Percentiles rank a stretch among this genome's conserved stretches.
phyloP scores from a whole-genome alignment of 2,329 filamentous ascomycete genomes.

The Aspergillus alliaceus region DNA sequence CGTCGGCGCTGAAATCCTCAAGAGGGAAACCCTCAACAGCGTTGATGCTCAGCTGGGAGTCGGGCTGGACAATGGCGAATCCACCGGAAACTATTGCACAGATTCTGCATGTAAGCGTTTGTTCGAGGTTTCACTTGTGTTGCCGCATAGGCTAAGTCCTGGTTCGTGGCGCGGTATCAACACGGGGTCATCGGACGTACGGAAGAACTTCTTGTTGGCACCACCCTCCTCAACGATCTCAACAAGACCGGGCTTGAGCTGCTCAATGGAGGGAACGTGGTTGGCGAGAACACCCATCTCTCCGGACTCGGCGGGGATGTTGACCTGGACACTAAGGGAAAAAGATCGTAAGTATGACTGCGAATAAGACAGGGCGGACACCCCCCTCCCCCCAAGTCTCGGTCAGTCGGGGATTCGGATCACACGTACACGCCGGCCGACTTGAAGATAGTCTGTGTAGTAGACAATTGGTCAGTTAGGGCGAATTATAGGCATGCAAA shows the following conservation, averaged over 20 bases:
- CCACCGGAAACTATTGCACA: slow-evolving; percentile 77
- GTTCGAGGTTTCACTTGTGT: neutral
- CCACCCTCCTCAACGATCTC: slow-evolving; percentile 94
- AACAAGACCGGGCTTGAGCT: slow-evolving; percentile 93
- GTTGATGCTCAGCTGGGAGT: slow-evolving; percentile 95
- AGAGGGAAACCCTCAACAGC: slow-evolving; percentile 92
- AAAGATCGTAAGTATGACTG: slow-evolving; percentile 57
- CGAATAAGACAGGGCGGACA: slow-evolving; percentile 7
- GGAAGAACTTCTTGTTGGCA: slow-evolving; percentile 93
- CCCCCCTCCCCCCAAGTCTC: slow-evolving; percentile 17
- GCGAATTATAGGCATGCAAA: neutral
- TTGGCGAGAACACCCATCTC: slow-evolving; percentile 99
- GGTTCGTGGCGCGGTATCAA: slow-evolving; percentile 4
- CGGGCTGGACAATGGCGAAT: slow-evolving; percentile 94
- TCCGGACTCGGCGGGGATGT: slow-evolving; percentile 95
- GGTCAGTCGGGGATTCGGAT: neutral
- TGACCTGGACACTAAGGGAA: slow-evolving; percentile 84
- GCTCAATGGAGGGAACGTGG: slow-evolving; percentile 98
- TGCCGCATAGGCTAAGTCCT: neutral
- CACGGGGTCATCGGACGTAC: slow-evolving; percentile 57
- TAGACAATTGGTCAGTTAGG: slow-evolving; percentile 24
- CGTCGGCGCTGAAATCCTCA: slow-evolving; percentile 92
- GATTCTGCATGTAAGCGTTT: slow-evolving; percentile 23
- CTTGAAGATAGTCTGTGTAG: slow-evolving; percentile 64
- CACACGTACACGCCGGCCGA: slow-evolving; percentile 67